These are phyloP conservation scores for Golubevia pallescens DNA, from an alignment of 1,284 basidiomycete genomes.

Conservation along the genomic window DNA sequence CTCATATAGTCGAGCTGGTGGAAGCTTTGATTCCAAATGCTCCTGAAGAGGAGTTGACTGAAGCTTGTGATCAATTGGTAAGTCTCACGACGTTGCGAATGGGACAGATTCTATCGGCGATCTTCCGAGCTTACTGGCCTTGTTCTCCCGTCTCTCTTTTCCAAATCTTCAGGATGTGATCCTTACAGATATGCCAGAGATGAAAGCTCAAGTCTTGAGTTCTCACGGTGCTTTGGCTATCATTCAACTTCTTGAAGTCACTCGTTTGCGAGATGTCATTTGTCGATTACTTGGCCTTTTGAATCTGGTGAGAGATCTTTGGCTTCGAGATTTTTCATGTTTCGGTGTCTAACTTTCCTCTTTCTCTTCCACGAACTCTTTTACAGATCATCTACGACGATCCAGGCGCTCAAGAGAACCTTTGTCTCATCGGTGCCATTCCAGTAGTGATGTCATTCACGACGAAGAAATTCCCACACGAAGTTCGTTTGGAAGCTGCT, in stretches of 20 bases:
- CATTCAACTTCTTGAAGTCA: slow-evolving; percentile 41
- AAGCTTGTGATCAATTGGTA: slow-evolving; percentile 41
- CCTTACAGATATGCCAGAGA: slow-evolving; percentile 45
- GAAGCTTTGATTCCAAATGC: slow-evolving; percentile 30
- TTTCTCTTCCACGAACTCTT: neutral
- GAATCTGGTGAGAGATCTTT: slow-evolving; percentile 20
- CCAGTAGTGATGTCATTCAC: slow-evolving; percentile 53
- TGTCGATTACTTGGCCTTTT: slow-evolving; percentile 42
- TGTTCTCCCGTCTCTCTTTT: neutral
- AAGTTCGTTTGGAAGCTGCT: slow-evolving; percentile 48
- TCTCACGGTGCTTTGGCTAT: slow-evolving; percentile 48
- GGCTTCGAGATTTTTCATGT: neutral
- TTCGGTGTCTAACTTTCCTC: neutral
- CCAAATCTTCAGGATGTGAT: slow-evolving; percentile 15
- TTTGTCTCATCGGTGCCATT: slow-evolving; percentile 51
- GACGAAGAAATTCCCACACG: slow-evolving; percentile 47
- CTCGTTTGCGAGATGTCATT: slow-evolving; percentile 24
- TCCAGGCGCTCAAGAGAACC: slow-evolving; percentile 44
- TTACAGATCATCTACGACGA: slow-evolving; percentile 44
- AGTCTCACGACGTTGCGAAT: neutral
- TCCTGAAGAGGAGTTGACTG: slow-evolving; percentile 30
- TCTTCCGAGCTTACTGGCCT: neutral
- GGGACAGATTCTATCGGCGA: neutral
- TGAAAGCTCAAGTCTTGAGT: slow-evolving; percentile 45
- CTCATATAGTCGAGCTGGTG: slow-evolving; percentile 38